Base-by-base conservation (phyloP, 768 basidiomycete genomes). In the Gloeopeniophorella convolvens region DNA sequence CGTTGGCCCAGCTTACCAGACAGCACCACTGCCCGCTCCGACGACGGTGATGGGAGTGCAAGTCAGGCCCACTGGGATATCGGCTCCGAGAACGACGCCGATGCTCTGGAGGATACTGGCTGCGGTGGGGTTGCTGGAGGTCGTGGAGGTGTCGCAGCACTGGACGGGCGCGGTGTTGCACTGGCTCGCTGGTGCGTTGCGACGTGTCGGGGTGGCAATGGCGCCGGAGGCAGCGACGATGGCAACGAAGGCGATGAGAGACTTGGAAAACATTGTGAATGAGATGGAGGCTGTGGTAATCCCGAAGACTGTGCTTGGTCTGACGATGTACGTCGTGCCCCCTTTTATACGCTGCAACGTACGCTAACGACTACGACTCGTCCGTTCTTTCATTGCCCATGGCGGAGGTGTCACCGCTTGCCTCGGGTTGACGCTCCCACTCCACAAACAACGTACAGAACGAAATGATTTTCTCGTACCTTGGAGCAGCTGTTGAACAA, bases 21-120 rank as follows among this genome's bases (percentile, higher is more conserved):
- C 1, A 0, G 0, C 0, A 18, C 9, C 0, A 9, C 10, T n/a
- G n/a, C n/a, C n/a, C n/a, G n/a, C n/a, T n/a, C n/a, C n/a, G n/a
- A n/a, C n/a, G n/a, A n/a, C 8, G 3, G 37, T 2, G 4, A 41
- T 10, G 7, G 32, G 12, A 7, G 0, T 0, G 20, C 50, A 40
- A 11, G 0, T 0, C 31, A 18, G 0, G 5, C n/a, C 51, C 23
- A 24, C 21, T 13, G 4, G 8, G 9, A 2, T 0, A 24, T 0
- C 5, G 23, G 24, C 9, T 9, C 5, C 3, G 23, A 24, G 1
- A 24, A 28, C n/a, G 10, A 50, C 1, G 27, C 3, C 21, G 4
- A n/a, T 1, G 6, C 5, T 1, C 1, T 0, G 2, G 21, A 2
- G 0, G 13, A 34, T 4, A 11, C 0, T 0, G 4, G 0, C 1